phyloP scores from a whole-genome alignment of 2,329 filamentous ascomycete genomes.

The Ceratocystis ficicola region DNA sequence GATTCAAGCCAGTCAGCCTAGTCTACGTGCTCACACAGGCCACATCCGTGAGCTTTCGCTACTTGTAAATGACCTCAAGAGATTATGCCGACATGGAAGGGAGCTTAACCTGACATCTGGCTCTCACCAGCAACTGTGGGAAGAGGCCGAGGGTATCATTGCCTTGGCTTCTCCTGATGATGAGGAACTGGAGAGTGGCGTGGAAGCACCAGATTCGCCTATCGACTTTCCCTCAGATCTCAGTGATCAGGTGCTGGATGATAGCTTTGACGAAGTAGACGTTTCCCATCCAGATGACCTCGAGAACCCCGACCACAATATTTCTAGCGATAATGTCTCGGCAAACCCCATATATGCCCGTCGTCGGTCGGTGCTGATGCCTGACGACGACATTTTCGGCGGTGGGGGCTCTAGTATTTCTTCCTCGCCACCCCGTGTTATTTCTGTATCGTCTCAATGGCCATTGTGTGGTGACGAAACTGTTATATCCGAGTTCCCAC shows the following conservation, averaged over 20 bases:
- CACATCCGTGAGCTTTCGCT: constrained; percentile 70
- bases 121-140: constrained; percentile 51
- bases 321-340: background rate
- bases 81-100: constrained; percentile 57
- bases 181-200: constrained; percentile 38
- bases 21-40: constrained; percentile 71
- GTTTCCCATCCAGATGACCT: constrained; percentile 7
- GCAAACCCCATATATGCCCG: constrained; percentile 26
- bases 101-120: constrained; percentile 54
- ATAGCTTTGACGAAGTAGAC: constrained; percentile 18
- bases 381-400: constrained; percentile 55
- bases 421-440: constrained; percentile 13
- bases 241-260: constrained; percentile 34
- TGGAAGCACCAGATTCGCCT: constrained; percentile 31
- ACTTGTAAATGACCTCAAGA: constrained; percentile 71
- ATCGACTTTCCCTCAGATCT: constrained; percentile 32
- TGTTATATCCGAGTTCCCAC: constrained; percentile 30
- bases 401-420: constrained; percentile 25
- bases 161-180: constrained; percentile 63
- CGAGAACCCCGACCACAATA: constrained; percentile 11
- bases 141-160: constrained; percentile 77
- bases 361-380: constrained; percentile 50
- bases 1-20: constrained; percentile 70
- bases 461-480: constrained; percentile 18
- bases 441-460: constrained; percentile 15